Percentiles rank a stretch among this genome's conserved stretches.
Conservation (phyloP, 2,329 filamentous ascomycete species). For the Aspergillus pseudotamarii region DNA sequence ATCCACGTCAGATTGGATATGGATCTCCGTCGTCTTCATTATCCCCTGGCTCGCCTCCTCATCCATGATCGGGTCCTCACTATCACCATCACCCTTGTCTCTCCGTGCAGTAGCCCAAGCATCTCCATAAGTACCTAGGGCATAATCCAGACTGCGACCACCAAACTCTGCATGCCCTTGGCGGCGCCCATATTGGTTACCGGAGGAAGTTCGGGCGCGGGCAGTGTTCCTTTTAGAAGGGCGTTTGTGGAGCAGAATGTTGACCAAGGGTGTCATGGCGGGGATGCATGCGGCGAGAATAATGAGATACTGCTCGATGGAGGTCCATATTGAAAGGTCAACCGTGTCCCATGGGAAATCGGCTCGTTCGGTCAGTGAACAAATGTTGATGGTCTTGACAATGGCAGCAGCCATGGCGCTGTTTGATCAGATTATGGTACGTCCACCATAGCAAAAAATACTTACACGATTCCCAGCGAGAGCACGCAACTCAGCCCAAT, state of each 20-base stretch:
- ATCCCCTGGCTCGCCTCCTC: conserved; percentile 3
- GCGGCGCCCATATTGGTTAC: background rate
- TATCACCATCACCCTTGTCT: background rate
- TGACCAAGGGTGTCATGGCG: conserved; percentile 12
- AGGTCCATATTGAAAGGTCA: conserved; percentile 14
- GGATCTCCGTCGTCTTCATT: conserved; percentile 11
- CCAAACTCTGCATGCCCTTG: conserved; percentile 10
- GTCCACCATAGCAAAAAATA: background rate
- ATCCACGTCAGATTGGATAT: background rate
- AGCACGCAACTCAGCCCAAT: conserved; percentile 15
- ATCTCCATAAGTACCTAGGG: conserved; percentile 9
- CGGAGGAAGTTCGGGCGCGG: background rate
- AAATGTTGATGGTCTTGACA: conserved; percentile 15
- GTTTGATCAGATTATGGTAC: background rate
- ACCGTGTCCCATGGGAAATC: conserved; percentile 16
- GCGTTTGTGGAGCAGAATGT: conserved; percentile 9
- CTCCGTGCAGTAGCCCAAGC: background rate
- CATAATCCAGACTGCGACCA: conserved; percentile 8
- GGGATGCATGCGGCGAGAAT: conserved; percentile 19
- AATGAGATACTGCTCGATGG: conserved; percentile 18
- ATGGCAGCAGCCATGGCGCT: conserved; percentile 21
- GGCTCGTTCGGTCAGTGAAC: conserved; percentile 1
- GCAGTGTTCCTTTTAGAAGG: conserved; percentile 2
- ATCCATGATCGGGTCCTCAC: conserved; percentile 8
- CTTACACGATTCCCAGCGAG: conserved; percentile 18